Evolutionary conservation across 805 yeast species (phyloP), one percentile per base, ranked within the genome.

Genomic region (Candida ponderosae): DNA sequence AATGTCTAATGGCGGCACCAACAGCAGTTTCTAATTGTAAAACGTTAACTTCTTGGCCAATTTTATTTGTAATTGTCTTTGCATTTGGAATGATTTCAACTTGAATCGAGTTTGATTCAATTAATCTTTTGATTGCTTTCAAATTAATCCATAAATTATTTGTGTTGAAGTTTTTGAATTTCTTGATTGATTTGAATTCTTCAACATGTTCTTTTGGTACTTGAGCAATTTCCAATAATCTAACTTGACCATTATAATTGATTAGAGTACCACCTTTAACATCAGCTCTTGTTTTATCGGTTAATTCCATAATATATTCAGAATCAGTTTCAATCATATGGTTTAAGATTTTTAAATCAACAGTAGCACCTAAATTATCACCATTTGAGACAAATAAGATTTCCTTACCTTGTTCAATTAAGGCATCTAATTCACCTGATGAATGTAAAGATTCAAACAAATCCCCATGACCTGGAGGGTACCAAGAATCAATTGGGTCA

Each of bases 401-500:
- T 68, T 93, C 98, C 70, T 93, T 87, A 50, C 98, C 98, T 58
- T 86, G 90, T 37, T 81, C 86, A 45, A 93, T 70, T 47, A 93
- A 74, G 43, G 82, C 78, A 58, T 93, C 97, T 48, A 93, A 73
- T 57, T 90, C 93, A 42, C 98, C 98, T 11, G 95, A 81, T 40
- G 85, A 77, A 42, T 83, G 79, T 56, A 93, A 70, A 18, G 93
- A 70, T 68, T 93, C 98, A 50, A 89, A 93, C 61, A 93, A 68
- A 66, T 93, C 98, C 66, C 98, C 98, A 63, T 93, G 98, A 37
- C 98, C 98, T n/a, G 98, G 98, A 35, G 98, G 98, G 60, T 93
- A 93, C 98, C 98, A 93, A 40, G 84, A 71, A 53, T 86, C 90
- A 50, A 84, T 72, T 31, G 72, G 70, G 54, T 87, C 95, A 42